Conservation (phyloP, 495 filamentous ascomycete genomes). For the Glutinoglossum americanum region DNA sequence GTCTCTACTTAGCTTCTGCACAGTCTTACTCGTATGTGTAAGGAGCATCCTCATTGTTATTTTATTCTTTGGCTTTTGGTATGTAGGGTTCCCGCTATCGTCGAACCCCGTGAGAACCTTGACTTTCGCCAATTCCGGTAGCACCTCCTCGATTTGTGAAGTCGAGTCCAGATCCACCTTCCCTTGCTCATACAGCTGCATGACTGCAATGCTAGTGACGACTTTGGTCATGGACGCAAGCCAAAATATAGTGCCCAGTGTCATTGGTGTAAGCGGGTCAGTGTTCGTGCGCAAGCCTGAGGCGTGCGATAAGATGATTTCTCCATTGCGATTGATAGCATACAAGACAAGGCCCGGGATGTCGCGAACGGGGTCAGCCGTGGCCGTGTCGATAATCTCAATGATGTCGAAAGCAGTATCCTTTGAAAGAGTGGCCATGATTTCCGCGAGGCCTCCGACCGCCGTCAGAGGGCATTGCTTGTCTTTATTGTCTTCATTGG, state of each 20-base stretch:
- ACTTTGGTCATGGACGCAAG: slow-evolving; percentile 40
- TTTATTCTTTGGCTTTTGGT: slow-evolving; percentile 27
- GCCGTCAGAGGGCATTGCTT: not conserved
- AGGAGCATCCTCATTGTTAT: slow-evolving; percentile 44
- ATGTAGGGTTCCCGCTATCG: slow-evolving; percentile 18
- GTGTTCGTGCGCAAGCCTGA: slow-evolving; percentile 22
- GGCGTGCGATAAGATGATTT: slow-evolving; percentile 25
- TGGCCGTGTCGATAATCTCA: slow-evolving; percentile 17
- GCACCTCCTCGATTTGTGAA: slow-evolving; percentile 22
- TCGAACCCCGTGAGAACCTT: slow-evolving; percentile 21
- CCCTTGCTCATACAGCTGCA: slow-evolving; percentile 40
- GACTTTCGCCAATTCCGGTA: slow-evolving; percentile 28
- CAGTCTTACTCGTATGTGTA: slow-evolving; percentile 26
- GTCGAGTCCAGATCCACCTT: slow-evolving; percentile 29
- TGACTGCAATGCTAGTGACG: slow-evolving; percentile 30
- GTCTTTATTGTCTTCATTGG: not conserved
- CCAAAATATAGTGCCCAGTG: slow-evolving; percentile 31
- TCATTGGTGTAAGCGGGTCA: slow-evolving; percentile 22
- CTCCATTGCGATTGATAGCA: slow-evolving; percentile 26
- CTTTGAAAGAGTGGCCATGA: slow-evolving; percentile 4
- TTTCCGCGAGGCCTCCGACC: too few species aligned
- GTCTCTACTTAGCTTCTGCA: not conserved
- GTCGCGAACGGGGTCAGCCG: slow-evolving; percentile 17
- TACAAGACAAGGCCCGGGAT: slow-evolving; percentile 27
- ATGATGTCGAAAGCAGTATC: slow-evolving; percentile 9